Evolutionary conservation across 768 basidiomycete genomes (phyloP), one percentile per base, ranked within the genome.

Genomic region (Lactifluus subvellereus): DNA sequence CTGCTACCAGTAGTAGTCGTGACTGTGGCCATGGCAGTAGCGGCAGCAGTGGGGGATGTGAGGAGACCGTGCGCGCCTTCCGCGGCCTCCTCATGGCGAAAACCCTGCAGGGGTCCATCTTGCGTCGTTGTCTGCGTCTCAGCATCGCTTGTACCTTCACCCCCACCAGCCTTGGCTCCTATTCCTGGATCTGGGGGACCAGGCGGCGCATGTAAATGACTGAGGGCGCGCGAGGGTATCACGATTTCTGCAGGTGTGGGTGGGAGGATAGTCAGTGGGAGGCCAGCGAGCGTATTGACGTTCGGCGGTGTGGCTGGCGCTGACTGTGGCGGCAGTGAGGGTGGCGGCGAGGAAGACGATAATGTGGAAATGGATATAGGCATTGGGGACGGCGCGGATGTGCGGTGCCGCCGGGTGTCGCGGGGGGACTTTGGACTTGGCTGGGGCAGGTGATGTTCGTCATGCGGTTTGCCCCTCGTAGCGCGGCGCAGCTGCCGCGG

Each of bases 31-130:
- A 13, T 50, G 22, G 33, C 47, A 51, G 57, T 37, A 47, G 43
- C 42, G 30, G 16, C 14, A 55, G 50, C 4, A 47, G 32, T 35
- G 35, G 52, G 53, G n/a, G 18, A 48, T 55, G 48, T 54, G 62
- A 64, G 58, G 62, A 64, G 48, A 55, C 54, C 58, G 62, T 51
- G 58, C 47, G 54, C 62, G 58, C 58, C 53, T 30, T 35, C 14
- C 33, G 42, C 62, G 58, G 58, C 32, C 53, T 33, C 62, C 62
- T 59, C 58, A 60, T 49, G 3, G 16, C 42, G 22, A 64, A 64
- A 64, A 64, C 14, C 62, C 58, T 54, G 58, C 54, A 30, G 32
- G 48, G 37, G 18, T 1, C 14, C 33, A 8, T n/a, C 2, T 18
- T 16, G 43, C 6, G 22, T 38, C 1, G 37, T 18, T 27, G 10